phyloP scores from a whole-genome alignment of 2,329 filamentous ascomycete genomes.

The Colletotrichum sp. region DNA sequence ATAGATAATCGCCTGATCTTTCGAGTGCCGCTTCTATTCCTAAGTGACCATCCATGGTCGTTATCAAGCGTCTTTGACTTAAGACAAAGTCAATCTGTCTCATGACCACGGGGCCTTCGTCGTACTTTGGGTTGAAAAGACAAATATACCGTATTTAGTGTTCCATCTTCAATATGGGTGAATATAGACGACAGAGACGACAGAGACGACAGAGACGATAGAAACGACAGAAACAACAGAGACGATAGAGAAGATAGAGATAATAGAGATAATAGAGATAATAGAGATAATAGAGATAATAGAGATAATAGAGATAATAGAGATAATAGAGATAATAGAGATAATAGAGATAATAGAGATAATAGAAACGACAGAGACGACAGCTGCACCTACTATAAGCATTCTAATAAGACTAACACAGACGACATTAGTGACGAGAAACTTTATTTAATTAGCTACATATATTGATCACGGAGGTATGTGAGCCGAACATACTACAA shows the following conservation, averaged over 20 bases:
- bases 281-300: neutral
- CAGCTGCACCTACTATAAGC: neutral
- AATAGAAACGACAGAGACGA: no score
- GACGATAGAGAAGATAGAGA: no score
- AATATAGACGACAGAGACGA: neutral
- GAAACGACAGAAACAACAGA: no score
- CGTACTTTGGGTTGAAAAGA: neutral
- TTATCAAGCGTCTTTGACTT: neutral
- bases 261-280: no score
- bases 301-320: accelerated
- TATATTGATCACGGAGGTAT: neutral
- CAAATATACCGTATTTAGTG: neutral
- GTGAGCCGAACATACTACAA: neutral
- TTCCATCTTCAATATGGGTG: no score
- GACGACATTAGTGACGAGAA: accelerated
- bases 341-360: no score
- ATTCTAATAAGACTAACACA: neutral
- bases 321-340: no score
- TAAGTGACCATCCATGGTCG: accelerated
- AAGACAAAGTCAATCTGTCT: accelerated
- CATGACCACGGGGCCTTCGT: neutral
- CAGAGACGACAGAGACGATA: accelerated
- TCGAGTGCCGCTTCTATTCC: accelerated
- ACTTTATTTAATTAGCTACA: neutral
- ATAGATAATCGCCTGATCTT: accelerated